Conservation (phyloP, 495 filamentous ascomycete species). For the Chaetomium tenue region DNA sequence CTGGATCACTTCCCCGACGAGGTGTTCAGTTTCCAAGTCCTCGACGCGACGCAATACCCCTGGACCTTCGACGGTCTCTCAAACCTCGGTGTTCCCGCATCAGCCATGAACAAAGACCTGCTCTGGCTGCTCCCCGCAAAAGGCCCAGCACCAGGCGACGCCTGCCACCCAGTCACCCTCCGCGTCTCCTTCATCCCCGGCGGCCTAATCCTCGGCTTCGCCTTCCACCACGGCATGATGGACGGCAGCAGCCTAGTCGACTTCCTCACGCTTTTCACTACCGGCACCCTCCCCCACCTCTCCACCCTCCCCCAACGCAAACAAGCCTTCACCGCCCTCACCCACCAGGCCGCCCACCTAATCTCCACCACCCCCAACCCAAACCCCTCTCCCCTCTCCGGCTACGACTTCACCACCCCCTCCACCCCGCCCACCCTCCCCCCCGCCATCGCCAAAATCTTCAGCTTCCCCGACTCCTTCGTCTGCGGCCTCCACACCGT, state of each 20-base stretch:
- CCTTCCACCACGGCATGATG: slow-evolving; percentile 21
- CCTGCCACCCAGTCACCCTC: slow-evolving; percentile 13
- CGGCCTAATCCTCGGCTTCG: slow-evolving; percentile 23
- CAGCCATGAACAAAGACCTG: background rate
- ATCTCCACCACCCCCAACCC: background rate
- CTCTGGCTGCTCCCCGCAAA: background rate
- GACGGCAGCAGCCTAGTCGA: slow-evolving; percentile 13
- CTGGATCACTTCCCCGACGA: background rate
- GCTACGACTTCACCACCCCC: slow-evolving; percentile 15
- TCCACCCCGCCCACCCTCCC: background rate
- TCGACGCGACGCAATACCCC: background rate
- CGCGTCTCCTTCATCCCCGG: slow-evolving; percentile 15
- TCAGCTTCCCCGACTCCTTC: background rate
- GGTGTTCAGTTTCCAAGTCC: background rate
- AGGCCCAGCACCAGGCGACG: background rate
- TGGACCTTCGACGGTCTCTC: background rate
- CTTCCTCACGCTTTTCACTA: slow-evolving; percentile 10
- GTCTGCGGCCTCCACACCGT: background rate
- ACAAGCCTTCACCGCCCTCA: background rate
- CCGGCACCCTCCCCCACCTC: background rate
- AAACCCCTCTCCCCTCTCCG: background rate
- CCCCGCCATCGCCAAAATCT: background rate
- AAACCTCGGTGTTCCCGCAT: background rate
- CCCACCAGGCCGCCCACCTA: background rate
- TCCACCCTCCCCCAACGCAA: background rate